Evolutionary conservation across 1,139 yeast genomes (phyloP), one percentile per base, ranked within the genome.

Genomic region (Saccharomyces uvarum): DNA sequence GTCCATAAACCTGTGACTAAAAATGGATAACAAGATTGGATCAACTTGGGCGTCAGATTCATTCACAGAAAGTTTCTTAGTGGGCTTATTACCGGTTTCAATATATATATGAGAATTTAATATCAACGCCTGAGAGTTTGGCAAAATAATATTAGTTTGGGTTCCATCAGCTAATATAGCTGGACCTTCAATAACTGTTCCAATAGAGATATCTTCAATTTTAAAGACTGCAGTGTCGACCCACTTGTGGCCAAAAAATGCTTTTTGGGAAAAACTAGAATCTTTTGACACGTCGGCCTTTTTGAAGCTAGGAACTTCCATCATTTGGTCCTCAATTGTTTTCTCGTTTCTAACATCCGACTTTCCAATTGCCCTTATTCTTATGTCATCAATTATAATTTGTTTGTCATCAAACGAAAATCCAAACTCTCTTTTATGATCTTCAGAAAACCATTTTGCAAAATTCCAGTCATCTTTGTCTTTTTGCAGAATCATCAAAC

Each of bases 1-100:
- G 53, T 88, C 86, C 95, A 88, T 87, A 66, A 88, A 88, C 61
- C 95, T 74, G 67, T 88, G 91, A 24, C 91, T 87, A 70, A 87
- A 88, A 1, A 88, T 88, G 1, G 93, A 84, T 49, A 88, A 70
- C 63, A 83, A 80, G 53, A 87, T 79, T 0, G 95, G 93, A 62
- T 86, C 89, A 27, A 83, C 64, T n/a, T 59, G 57, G 16, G 61
- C 57, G 72, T 75, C 52, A 72, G 77, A 57, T 21, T 50, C 42
- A 13, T 54, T 51, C 8, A 47, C 28, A 70, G 68, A 42, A 8
- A 3, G 76, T 71, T 58, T 74, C 60, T 16, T 75, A 55, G 61
- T 53, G 59, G 62, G 48, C 50, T 66, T 60, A 26, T 70, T 71
- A 29, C 69, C 55, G 32, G 70, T 61, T 47, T 75, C 73, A 47